Conservation (phyloP, 768 basidiomycete genomes). For the Mycena vulgaris region DNA sequence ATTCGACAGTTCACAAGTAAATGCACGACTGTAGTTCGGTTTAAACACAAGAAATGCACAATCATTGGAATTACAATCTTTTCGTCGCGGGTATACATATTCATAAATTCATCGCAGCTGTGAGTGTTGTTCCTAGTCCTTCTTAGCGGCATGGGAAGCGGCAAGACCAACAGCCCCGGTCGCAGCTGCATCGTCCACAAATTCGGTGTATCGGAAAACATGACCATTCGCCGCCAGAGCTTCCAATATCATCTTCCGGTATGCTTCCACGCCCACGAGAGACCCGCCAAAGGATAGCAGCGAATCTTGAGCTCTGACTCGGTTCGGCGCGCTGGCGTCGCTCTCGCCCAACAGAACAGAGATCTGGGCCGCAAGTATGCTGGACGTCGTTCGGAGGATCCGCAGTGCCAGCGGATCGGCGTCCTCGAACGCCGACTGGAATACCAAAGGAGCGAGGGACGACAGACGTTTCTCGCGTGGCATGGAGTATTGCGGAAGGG, state of each 20-base stretch:
- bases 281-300: slow-evolving; percentile 88
- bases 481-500: slow-evolving; percentile 48
- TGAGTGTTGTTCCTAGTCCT: not conserved
- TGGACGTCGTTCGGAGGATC: slow-evolving; percentile 68
- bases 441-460: slow-evolving; percentile 82
- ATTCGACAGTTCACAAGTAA: slow-evolving; percentile 24
- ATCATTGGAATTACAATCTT: not conserved
- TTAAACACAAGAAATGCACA: not conserved
- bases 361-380: slow-evolving; percentile 72
- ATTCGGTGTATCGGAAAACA: slow-evolving; percentile 75
- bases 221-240: slow-evolving; percentile 72
- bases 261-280: slow-evolving; percentile 73
- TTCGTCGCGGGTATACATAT: not conserved
- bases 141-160: slow-evolving; percentile 30
- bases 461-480: slow-evolving; percentile 83
- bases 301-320: slow-evolving; percentile 67
- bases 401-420: slow-evolving; percentile 75
- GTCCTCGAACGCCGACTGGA: slow-evolving; percentile 80
- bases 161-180: slow-evolving; percentile 75
- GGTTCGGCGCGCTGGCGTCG: slow-evolving; percentile 45
- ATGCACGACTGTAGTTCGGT: slow-evolving; percentile 29
- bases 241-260: slow-evolving; percentile 70
- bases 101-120: not conserved
- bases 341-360: slow-evolving; percentile 65
- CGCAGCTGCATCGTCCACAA: slow-evolving; percentile 78